These are phyloP conservation scores for Conoideocrella luteorostrata DNA, from an alignment of 2,329 filamentous ascomycete species.

Conservation along the genomic window DNA sequence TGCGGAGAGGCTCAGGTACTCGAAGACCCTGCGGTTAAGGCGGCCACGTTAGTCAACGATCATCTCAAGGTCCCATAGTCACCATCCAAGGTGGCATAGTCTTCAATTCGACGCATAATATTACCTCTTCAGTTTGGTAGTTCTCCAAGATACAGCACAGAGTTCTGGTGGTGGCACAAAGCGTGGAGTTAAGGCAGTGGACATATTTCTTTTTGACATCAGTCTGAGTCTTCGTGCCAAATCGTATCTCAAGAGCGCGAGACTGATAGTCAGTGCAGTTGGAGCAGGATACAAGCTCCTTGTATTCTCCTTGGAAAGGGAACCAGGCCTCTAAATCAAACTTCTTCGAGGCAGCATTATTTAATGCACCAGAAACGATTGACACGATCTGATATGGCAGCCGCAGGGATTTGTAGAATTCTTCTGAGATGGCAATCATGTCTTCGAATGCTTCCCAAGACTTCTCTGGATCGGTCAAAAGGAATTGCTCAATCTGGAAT, in stretches of 20 bases:
- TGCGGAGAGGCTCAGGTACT: slow-evolving; percentile 76
- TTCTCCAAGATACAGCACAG: slow-evolving; percentile 95
- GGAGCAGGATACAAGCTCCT: slow-evolving; percentile 94
- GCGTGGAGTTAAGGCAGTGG: slow-evolving; percentile 83
- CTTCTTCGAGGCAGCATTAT: slow-evolving; percentile 74
- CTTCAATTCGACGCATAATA: too few species aligned
- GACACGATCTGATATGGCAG: slow-evolving; percentile 88
- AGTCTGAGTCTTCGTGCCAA: slow-evolving; percentile 78
- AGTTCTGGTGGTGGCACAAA: slow-evolving; percentile 86
- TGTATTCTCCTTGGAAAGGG: slow-evolving; percentile 94
- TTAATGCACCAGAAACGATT: slow-evolving; percentile 93
- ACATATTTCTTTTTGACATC: slow-evolving; percentile 86
- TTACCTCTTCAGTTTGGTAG: slow-evolving; percentile 83
- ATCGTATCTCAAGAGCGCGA: slow-evolving; percentile 86
- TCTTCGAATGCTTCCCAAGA: slow-evolving; percentile 90
- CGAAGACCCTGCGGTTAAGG: slow-evolving; percentile 53
- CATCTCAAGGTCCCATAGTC: too few species aligned
- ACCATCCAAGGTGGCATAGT: too few species aligned
- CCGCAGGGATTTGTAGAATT: slow-evolving; percentile 86
- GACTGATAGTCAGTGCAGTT: slow-evolving; percentile 99
- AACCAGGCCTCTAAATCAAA: slow-evolving; percentile 96
- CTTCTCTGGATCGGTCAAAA: slow-evolving; percentile 77
- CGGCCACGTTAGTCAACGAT: not conserved
- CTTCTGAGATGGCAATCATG: slow-evolving; percentile 87
- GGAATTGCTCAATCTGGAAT: slow-evolving; percentile 62